Base-by-base conservation (phyloP, 2,329 filamentous ascomycete species). In the Stagonosporopsis vannaccii region DNA sequence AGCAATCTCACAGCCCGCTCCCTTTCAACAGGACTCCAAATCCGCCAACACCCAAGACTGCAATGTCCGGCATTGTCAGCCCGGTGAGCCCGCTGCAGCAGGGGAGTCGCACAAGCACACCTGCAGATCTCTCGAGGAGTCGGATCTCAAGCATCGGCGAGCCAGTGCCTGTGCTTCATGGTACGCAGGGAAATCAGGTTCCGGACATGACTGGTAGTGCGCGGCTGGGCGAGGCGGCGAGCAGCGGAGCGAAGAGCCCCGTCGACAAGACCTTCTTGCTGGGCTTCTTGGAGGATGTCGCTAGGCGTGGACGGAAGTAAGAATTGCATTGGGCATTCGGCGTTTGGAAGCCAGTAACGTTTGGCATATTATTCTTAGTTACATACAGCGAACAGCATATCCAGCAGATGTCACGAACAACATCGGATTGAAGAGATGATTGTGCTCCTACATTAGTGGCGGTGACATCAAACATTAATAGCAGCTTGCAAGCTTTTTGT, bases 221-320 rank as follows among this genome's bases (percentile, higher is more conserved):
- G 35, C 37, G 25, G 9, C 37, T 47, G 15, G 44, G 41, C 17
- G 41, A 43, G 9, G 41, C 26, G n/a, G 26, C 26, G 6, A 43
- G n/a, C 15, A 62, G 15, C 25, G 70, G 64, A 3, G 67, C 63
- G 11, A 75, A 70, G 53, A 75, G 68, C 44, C 85, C 90, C 0
- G 88, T 86, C 0, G 88, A 95, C 64, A 88, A 90, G 70, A 87
- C 82, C 15, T 95, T 95, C 67, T 77, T 96, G 70, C 80, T 95
- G 47, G 88, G 85, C 9, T 95, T 92, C 70, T 77, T 96, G 66
- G 85, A 91, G 61, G 80, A 80, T 53, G 80, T 84, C 30, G 72
- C 72, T 22, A 63, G 66, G 53, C 58, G 68, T 22, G 72, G 70
- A 22, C 61, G 71, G 9, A 74, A 50, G 35, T 37, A 63, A 32